A percentile compares a stretch with the other conserved stretches of the same genome.
These are phyloP conservation scores for Paulownia fortunei DNA, from an alignment of 257 asterid species.

Conservation along the genomic window DNA sequence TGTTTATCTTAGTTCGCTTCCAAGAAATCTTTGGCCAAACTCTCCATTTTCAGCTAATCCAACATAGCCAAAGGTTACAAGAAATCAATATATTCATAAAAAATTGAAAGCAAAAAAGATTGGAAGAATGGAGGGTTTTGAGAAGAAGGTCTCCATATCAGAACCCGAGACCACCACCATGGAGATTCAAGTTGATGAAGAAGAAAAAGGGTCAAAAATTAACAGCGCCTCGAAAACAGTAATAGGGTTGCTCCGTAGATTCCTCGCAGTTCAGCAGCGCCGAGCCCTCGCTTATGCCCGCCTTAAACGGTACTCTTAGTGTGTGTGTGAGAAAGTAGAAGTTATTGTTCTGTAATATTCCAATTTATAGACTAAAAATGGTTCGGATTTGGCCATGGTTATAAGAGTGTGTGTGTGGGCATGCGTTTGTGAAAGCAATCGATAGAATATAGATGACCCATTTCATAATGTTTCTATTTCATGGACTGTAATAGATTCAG, in stretches of 20 bases:
- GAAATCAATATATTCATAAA: background rate
- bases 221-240: conserved; percentile 34
- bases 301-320: conserved; percentile 65
- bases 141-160: conserved; percentile 61
- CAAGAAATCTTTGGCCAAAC: conserved; percentile 5
- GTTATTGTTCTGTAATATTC: background rate
- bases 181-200: conserved; percentile 38
- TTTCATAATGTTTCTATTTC: background rate
- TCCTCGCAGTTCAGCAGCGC: conserved; percentile 81
- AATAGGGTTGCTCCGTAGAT: conserved; percentile 64
- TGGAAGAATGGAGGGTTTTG: conserved; percentile 64
- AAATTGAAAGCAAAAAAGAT: background rate
- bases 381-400: background rate
- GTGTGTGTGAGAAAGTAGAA: background rate
- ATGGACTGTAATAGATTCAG: background rate
- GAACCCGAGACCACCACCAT: conserved; percentile 36
- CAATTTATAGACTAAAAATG: background rate
- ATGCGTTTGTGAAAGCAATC: background rate
- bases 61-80: background rate
- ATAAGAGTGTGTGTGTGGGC: background rate
- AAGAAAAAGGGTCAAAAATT: conserved; percentile 24
- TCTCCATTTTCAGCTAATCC: background rate
- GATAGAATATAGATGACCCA: background rate
- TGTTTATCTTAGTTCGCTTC: background rate
- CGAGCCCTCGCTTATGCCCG: conserved; percentile 88